These are phyloP conservation scores for Coemansia sp. DNA, from an alignment of 192 early-diverging fungal genomes.

Conservation along the genomic window DNA sequence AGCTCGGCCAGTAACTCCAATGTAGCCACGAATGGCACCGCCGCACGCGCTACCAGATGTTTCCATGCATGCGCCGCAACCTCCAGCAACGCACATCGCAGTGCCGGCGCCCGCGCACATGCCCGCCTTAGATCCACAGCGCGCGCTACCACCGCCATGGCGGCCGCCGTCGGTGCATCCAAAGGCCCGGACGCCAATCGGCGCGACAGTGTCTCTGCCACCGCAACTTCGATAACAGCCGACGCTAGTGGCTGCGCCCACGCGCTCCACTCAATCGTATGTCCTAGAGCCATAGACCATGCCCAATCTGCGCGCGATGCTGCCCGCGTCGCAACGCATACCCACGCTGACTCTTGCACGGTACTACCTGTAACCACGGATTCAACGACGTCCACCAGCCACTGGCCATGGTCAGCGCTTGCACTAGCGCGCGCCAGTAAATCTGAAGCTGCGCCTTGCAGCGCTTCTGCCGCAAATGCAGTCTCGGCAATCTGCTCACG, in stretches of 20 bases:
- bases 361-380: conserved; percentile 16
- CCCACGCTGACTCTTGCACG: not conserved
- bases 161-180: not conserved
- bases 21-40: conserved; percentile 4
- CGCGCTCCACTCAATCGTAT: conserved; percentile 27
- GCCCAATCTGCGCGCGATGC: conserved; percentile 8
- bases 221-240: conserved; percentile 22
- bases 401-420: not conserved
- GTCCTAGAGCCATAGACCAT: conserved; percentile 37
- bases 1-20: conserved; percentile 48
- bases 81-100: conserved; percentile 37
- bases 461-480: conserved; percentile 11
- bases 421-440: conserved; percentile 15
- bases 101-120: conserved; percentile 29
- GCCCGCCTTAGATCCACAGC: conserved; percentile 23
- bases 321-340: not conserved
- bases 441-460: conserved; percentile 29
- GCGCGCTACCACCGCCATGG: conserved; percentile 11
- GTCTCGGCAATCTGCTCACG: conserved; percentile 16
- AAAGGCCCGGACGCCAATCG: conserved; percentile 2
- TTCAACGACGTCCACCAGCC: not conserved
- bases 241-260: conserved; percentile 26
- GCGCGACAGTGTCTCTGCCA: conserved; percentile 24
- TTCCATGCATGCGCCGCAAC: conserved; percentile 3
- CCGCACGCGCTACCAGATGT: not conserved